Evolutionary conservation across 331 rosid species (phyloP).

Genomic region (Dryas integrifolia): DNA sequence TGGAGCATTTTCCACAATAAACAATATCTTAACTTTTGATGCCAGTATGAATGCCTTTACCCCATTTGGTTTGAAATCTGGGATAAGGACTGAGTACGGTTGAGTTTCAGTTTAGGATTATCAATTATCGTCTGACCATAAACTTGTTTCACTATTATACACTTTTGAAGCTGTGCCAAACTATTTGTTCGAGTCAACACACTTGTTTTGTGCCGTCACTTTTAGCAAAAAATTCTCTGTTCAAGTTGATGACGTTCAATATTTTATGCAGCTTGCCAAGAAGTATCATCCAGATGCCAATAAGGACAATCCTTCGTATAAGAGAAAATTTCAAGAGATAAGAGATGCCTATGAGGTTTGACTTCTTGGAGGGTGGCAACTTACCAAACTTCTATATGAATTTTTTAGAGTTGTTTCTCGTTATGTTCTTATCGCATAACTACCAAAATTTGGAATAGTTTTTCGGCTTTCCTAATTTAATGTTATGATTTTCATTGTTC

Average conservation of each 20-base stretch:
- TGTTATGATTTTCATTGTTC: constrained; percentile 18
- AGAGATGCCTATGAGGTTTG: constrained; percentile 94
- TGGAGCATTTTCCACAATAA: neutral
- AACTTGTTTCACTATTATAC: neutral
- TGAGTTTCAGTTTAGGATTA: neutral
- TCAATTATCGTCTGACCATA: neutral
- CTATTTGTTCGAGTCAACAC: neutral
- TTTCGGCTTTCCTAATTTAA: neutral
- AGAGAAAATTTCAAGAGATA: constrained; percentile 88
- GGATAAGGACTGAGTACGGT: neutral
- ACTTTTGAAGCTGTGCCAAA: neutral
- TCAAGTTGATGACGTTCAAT: constrained; percentile 25
- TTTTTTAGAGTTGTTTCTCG: neutral
- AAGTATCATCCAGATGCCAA: constrained; percentile 96
- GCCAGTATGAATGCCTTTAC: neutral
- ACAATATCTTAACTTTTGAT: neutral
- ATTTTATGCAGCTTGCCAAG: constrained; percentile 78
- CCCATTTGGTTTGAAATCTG: neutral
- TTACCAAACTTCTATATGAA: neutral
- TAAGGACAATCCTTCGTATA: constrained; percentile 79
- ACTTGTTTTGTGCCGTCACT: constrained; percentile 3
- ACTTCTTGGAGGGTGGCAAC: constrained; percentile 18
- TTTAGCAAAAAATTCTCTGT: neutral
- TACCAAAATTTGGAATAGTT: neutral
- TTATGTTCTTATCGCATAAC: neutral